Evolutionary conservation across 1,139 yeast genomes (phyloP), one percentile per base, ranked within the genome.

Genomic region (Saccharomyces hybrid): DNA sequence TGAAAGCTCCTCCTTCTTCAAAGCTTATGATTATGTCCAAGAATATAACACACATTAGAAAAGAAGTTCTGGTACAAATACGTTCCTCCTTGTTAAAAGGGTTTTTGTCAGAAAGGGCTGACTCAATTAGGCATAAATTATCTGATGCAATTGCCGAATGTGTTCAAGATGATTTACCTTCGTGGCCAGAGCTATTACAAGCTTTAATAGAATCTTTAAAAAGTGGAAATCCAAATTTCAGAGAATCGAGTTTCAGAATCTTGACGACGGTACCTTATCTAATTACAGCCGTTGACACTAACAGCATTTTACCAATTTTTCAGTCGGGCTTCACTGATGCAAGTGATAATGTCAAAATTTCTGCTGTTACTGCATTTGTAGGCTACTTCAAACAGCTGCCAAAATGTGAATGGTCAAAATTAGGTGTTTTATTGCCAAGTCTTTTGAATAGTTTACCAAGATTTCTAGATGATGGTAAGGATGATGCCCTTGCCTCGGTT

Each of bases 91-190:
- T 19, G 19, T 19, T 19, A 19, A 19, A 19, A 19, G 19, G 19
- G 19, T 19, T 19, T 19, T 19, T 19, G 5, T 68, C 83, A 2
- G 84, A 78, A 55, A 86, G 84, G 67, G 75, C 86, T 25, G 81
- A 81, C 57, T 62, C 64, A 47, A 91, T 90, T 41, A 84, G 98
- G 69, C 97, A 91, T 70, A 93, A 93, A 69, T 76, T 93, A 54
- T 84, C 97, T 3, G 99, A 93, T 74, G 96, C 96, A 4, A 87
- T 93, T 55, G 88, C 98, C 1, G 98, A 91, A 70, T 82, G 93
- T 46, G 95, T 97, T 3, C 84, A 82, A 62, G 83, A 79, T 49
- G 88, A 83, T 62, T 70, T 75, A 42, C 75, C 76, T 27, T 71
- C 77, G 13, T 91, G 98, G 98, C 80, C 83, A 29, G 91, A 87